A percentile compares a stretch with the other conserved stretches of the same genome.
These are phyloP conservation scores for Candida sakaeoensis DNA, from an alignment of 805 yeast species.

Conservation along the genomic window DNA sequence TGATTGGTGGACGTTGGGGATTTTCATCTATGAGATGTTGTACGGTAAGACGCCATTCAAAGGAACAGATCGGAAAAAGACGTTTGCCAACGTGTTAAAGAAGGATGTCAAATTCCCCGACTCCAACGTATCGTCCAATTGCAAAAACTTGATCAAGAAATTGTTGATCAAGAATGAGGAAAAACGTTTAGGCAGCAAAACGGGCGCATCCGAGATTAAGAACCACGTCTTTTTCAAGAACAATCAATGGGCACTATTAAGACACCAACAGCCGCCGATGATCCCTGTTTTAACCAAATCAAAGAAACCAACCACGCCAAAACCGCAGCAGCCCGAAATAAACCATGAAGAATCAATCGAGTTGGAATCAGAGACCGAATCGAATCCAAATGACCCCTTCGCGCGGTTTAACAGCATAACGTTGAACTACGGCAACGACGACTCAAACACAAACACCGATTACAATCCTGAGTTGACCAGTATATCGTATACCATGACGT, in stretches of 20 bases:
- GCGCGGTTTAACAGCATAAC: constrained; percentile 83
- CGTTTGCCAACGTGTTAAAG: constrained; percentile 84
- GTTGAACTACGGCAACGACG: constrained; percentile 61
- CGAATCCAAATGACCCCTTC: constrained; percentile 65
- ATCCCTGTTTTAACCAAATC: constrained; percentile 67
- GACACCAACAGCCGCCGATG: constrained; percentile 94
- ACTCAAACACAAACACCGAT: constrained; percentile 15
- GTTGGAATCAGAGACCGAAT: constrained; percentile 17
- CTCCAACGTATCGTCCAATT: constrained; percentile 54
- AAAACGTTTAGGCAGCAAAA: constrained; percentile 83
- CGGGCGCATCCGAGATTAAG: constrained; percentile 94
- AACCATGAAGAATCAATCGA: constrained; percentile 18
- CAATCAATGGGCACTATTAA: constrained; percentile 90
- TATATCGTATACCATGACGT: constrained; percentile 53
- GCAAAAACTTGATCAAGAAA: constrained; percentile 78
- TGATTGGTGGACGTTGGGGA: constrained; percentile 99
- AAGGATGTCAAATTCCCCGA: constrained; percentile 81
- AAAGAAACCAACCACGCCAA: constrained; percentile 12
- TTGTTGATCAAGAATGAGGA: constrained; percentile 83
- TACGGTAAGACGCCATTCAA: constrained; percentile 96
- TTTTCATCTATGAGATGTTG: constrained; percentile 88
- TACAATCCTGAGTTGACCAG: constrained; percentile 51
- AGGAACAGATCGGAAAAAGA: constrained; percentile 82
- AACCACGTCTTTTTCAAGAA: constrained; percentile 87
- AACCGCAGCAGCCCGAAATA: constrained; percentile 14